phyloP scores from a whole-genome alignment of 192 early-diverging fungal species.

The Chytriomyces hyalinus region DNA sequence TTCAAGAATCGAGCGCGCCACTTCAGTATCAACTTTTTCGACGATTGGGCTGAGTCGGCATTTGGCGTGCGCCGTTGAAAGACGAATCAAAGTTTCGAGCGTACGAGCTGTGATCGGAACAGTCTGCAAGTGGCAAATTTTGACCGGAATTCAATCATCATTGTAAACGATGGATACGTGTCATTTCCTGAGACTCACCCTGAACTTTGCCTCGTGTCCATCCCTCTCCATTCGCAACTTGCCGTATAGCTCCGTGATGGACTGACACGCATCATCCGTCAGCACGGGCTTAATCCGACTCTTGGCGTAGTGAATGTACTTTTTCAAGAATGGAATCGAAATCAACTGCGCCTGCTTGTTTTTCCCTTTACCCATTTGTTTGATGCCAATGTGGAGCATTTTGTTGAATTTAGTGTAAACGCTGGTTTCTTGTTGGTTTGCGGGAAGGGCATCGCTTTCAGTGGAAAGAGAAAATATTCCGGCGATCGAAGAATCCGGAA shows the following conservation, averaged over 20 bases:
- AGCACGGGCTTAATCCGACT: slow-evolving; percentile 82
- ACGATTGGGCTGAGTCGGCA: slow-evolving; percentile 80
- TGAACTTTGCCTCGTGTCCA: slow-evolving; percentile 67
- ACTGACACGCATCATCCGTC: slow-evolving; percentile 80
- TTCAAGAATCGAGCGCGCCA: slow-evolving; percentile 79
- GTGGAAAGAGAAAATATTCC: slow-evolving; percentile 40
- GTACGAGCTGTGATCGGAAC: slow-evolving; percentile 98
- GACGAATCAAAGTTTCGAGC: slow-evolving; percentile 94
- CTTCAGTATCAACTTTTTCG: slow-evolving; percentile 81
- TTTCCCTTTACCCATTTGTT: slow-evolving; percentile 38
- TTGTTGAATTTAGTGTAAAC: slow-evolving; percentile 91
- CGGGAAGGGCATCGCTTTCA: slow-evolving; percentile 26
- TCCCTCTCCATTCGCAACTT: slow-evolving; percentile 81
- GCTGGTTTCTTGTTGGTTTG: slow-evolving; percentile 54
- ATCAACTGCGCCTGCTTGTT: slow-evolving; percentile 66
- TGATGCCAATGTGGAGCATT: slow-evolving; percentile 78
- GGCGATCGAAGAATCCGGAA: slow-evolving; percentile 49
- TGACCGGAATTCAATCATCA: no score
- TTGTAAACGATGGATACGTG: neutral
- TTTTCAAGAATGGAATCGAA: slow-evolving; percentile 87
- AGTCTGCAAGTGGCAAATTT: slow-evolving; percentile 57
- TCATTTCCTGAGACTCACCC: slow-evolving; percentile 51
- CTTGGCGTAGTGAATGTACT: slow-evolving; percentile 95
- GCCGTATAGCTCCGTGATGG: slow-evolving; percentile 80
- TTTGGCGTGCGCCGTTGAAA: slow-evolving; percentile 97